These are phyloP conservation scores for Fusarium sp. DNA, from an alignment of 2,329 filamentous ascomycete species.

Conservation along the genomic window DNA sequence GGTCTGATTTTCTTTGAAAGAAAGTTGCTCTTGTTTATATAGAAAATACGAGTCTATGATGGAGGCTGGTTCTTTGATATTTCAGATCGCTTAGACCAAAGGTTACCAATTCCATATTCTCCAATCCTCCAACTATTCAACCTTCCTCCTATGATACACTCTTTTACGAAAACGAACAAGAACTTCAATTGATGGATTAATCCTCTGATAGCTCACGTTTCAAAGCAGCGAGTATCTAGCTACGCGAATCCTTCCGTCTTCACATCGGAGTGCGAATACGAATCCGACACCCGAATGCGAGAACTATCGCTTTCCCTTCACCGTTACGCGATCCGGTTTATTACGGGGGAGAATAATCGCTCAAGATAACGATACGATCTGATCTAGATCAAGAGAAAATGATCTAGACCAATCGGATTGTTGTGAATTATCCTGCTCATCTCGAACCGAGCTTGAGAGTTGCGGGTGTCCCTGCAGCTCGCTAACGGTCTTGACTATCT, in stretches of 20 bases:
- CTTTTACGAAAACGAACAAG: slow-evolving; percentile 37
- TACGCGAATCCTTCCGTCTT: not conserved
- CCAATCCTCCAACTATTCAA: not conserved
- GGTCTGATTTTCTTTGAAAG: not conserved
- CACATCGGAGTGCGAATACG: slow-evolving; percentile 25
- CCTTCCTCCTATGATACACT: not conserved
- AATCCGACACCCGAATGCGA: slow-evolving; percentile 29
- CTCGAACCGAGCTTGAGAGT: not conserved
- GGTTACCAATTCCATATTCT: not conserved
- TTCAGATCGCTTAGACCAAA: not conserved
- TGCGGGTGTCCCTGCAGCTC: slow-evolving; percentile 6
- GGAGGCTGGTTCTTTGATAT: slow-evolving; percentile 3
- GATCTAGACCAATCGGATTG: slow-evolving; percentile 1
- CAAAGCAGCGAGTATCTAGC: not conserved
- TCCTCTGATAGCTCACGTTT: too few species aligned
- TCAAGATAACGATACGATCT: slow-evolving; percentile 13
- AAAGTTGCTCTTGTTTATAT: slow-evolving; percentile 16
- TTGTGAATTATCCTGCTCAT: not conserved
- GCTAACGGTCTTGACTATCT: not conserved
- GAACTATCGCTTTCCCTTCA: not conserved
- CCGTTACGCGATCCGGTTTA: not conserved
- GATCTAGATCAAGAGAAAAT: slow-evolving; percentile 4
- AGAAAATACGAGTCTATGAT: not conserved
- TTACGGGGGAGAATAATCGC: not conserved
- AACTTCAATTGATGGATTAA: not conserved